Evolutionary conservation across 108 stramenopile species (phyloP).

Genomic region (Skeletonema grethae): DNA sequence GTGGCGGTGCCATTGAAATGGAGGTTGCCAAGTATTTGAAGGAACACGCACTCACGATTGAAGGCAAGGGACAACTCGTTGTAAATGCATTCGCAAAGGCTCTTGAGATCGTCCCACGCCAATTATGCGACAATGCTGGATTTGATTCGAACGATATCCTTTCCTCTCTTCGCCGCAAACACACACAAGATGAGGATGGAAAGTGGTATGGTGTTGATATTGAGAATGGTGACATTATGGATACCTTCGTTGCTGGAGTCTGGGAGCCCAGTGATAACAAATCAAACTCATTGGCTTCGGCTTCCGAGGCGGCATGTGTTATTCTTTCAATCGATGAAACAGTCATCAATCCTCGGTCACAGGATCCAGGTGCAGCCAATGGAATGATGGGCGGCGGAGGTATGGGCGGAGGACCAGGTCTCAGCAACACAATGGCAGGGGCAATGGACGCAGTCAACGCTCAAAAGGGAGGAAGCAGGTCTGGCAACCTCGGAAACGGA

Average conservation of each 20-base stretch:
- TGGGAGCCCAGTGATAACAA: constrained; percentile 99
- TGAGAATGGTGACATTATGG: constrained; percentile 90
- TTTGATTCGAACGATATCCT: constrained; percentile 97
- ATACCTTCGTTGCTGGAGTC: constrained; percentile 93
- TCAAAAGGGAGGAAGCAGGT: constrained; percentile 71
- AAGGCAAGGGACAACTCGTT: constrained; percentile 97
- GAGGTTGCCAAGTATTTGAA: constrained; percentile 85
- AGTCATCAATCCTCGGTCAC: constrained; percentile 93
- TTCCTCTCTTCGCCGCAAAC: constrained; percentile 91
- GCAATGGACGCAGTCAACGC: constrained; percentile 89
- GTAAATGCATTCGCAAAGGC: constrained; percentile 91
- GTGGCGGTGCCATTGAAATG: constrained; percentile 99
- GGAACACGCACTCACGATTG: constrained; percentile 86
- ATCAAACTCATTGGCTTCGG: constrained; percentile 88
- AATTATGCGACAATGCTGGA: constrained; percentile 98
- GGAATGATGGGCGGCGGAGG: constrained; percentile 69
- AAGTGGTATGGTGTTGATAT: constrained; percentile 98
- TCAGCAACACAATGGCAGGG: constrained; percentile 83
- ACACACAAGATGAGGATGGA: constrained; percentile 81
- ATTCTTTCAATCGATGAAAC: constrained; percentile 99
- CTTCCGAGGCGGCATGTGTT: constrained; percentile 97
- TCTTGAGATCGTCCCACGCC: constrained; percentile 96
- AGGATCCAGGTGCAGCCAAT: constrained; percentile 81
- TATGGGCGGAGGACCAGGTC: constrained; percentile 47
- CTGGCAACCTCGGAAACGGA: constrained; percentile 82